Conservation (phyloP, 2,329 filamentous ascomycete species). For the Neurospora crassa region DNA sequence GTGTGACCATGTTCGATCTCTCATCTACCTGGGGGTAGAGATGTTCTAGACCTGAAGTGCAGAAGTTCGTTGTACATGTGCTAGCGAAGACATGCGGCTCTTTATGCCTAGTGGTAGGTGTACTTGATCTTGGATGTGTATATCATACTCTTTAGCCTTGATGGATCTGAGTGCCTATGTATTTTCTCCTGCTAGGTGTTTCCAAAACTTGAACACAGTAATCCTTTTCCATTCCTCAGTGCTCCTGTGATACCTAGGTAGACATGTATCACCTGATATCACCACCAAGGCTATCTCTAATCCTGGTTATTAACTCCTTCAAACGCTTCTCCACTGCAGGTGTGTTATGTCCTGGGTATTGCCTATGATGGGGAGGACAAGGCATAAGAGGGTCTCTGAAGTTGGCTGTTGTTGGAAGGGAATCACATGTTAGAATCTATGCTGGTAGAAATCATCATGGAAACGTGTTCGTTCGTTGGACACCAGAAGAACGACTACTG, state of each 20-base stretch:
- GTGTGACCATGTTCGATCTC: background rate
- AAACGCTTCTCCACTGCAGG: constrained; percentile 30
- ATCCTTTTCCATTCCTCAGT: background rate
- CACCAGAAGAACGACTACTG: background rate
- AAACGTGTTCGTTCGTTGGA: background rate
- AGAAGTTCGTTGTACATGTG: background rate
- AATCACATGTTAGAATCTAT: background rate
- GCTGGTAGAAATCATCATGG: background rate
- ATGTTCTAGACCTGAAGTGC: background rate
- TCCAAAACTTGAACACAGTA: background rate
- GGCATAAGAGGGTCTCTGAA: constrained; percentile 39
- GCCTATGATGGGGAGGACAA: constrained; percentile 16
- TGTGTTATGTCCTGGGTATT: constrained; percentile 17
- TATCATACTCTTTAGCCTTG: background rate
- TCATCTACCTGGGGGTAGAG: background rate
- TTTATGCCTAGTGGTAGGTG: background rate
- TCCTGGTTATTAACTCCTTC: constrained; percentile 25
- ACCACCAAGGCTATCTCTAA: constrained; percentile 12
- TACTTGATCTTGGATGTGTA: background rate
- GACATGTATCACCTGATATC: background rate
- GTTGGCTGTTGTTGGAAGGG: constrained; percentile 19
- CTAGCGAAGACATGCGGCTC: background rate
- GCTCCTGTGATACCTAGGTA: background rate
- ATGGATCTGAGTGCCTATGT: no score
- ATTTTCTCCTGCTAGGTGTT: background rate